phyloP scores from a whole-genome alignment of 805 yeast species.

The Metschnikowia lunata region DNA sequence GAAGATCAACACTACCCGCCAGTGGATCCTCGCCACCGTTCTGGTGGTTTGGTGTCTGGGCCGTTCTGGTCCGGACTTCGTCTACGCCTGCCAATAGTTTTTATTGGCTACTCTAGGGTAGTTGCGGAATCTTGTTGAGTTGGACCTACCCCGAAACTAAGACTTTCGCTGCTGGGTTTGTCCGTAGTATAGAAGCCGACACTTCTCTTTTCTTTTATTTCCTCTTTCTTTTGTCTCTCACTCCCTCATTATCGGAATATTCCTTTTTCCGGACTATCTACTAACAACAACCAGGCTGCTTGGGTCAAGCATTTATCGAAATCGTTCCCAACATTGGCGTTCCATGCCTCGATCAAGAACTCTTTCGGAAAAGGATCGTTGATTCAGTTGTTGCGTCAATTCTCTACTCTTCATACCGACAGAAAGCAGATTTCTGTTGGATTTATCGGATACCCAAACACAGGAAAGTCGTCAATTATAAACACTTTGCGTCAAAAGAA shows the following conservation, averaged over 20 bases:
- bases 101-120: constrained; percentile 42
- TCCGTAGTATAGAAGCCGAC: constrained; percentile 93
- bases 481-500: constrained; percentile 91
- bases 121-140: constrained; percentile 72
- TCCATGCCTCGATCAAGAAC: constrained; percentile 95
- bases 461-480: constrained; percentile 96
- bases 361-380: constrained; percentile 97
- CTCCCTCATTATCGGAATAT: not conserved
- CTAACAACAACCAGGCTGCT: constrained; percentile 68
- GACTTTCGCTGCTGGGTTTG: constrained; percentile 27
- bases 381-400: constrained; percentile 90
- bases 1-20: constrained; percentile 71
- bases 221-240: constrained; percentile 3
- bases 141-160: constrained; percentile 46
- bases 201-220: constrained; percentile 23
- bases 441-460: constrained; percentile 94
- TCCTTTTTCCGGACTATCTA: not conserved
- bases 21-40: constrained; percentile 31
- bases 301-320: constrained; percentile 96
- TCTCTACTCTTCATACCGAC: constrained; percentile 83
- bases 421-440: constrained; percentile 97
- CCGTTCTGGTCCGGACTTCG: constrained; percentile 21
- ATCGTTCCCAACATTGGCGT: constrained; percentile 90
- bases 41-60: constrained; percentile 32
- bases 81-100: constrained; percentile 32